Evolutionary conservation across 1,284 basidiomycete species (phyloP).

Genomic region (Ustilago tritici): DNA sequence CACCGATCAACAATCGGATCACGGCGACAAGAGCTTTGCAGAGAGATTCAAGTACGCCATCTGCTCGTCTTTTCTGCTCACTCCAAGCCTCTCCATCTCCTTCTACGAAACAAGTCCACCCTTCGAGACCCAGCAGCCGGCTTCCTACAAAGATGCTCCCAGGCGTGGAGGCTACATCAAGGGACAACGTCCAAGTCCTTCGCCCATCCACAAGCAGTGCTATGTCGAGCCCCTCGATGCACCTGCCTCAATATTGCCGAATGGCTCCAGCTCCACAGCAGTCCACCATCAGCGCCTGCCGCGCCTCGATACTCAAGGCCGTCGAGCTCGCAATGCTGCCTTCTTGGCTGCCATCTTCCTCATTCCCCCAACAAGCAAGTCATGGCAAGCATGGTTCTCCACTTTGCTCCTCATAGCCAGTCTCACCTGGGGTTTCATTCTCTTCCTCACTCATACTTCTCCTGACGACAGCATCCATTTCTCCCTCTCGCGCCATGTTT

Average conservation of each 20-base stretch:
- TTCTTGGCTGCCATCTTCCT: constrained; percentile 26
- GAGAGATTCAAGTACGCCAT: constrained; percentile 66
- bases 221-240: constrained; percentile 27
- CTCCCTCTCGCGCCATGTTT: constrained; percentile 24
- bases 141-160: neutral
- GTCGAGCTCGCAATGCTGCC: constrained; percentile 28
- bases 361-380: constrained; percentile 30
- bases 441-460: constrained; percentile 27
- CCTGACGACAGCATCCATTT: constrained; percentile 36
- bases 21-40: constrained; percentile 39
- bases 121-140: constrained; percentile 3
- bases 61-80: constrained; percentile 66
- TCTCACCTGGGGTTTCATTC: constrained; percentile 31
- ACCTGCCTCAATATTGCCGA: constrained; percentile 3
- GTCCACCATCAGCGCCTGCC: constrained; percentile 16
- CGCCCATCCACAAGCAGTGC: constrained; percentile 11
- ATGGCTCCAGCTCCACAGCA: neutral
- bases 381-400: constrained; percentile 37
- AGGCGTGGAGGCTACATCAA: neutral
- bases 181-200: constrained; percentile 6
- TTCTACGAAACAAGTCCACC: constrained; percentile 56
- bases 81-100: constrained; percentile 64
- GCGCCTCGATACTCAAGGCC: constrained; percentile 26
- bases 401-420: constrained; percentile 24
- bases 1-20: neutral